Evolutionary conservation across 148 eudicot genomes (phyloP).

Genomic region (Pouteria glomerata): DNA sequence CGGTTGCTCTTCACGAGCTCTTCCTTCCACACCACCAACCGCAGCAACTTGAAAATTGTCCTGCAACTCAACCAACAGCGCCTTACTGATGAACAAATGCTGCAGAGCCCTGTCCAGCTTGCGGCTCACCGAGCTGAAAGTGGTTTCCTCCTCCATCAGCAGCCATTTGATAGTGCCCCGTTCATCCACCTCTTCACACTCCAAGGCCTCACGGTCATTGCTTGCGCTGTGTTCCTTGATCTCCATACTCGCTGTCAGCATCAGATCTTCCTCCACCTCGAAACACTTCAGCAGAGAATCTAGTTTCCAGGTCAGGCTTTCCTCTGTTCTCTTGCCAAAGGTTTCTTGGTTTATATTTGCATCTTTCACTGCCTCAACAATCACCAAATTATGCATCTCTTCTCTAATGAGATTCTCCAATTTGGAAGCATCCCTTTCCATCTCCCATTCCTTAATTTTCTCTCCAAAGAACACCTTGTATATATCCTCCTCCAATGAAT

Average conservation of each 20-base stretch:
- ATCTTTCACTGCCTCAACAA: constrained; percentile 28
- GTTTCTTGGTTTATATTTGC: background rate
- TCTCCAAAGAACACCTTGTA: constrained; percentile 27
- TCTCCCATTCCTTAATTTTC: constrained; percentile 11
- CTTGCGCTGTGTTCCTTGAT: constrained; percentile 18
- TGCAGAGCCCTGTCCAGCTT: constrained; percentile 32
- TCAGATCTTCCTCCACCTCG: constrained; percentile 31
- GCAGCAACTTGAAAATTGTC: constrained; percentile 13
- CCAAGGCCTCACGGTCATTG: constrained; percentile 8
- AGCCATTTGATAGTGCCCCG: constrained; percentile 12
- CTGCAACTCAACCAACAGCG: constrained; percentile 26
- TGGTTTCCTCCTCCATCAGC: constrained; percentile 25
- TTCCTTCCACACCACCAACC: constrained; percentile 3
- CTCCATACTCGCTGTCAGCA: constrained; percentile 21
- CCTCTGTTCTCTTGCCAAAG: constrained; percentile 15
- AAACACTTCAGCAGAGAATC: constrained; percentile 22
- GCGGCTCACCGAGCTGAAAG: constrained; percentile 22
- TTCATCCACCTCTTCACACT: constrained; percentile 21
- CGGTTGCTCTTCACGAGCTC: background rate
- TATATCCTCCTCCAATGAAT: constrained; percentile 26
- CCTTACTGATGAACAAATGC: constrained; percentile 27
- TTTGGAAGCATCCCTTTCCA: constrained; percentile 22
- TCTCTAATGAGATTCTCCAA: constrained; percentile 25
- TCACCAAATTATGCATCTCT: constrained; percentile 21
- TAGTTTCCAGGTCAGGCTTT: constrained; percentile 16